Percentiles rank a stretch among this genome's conserved stretches.
Evolutionary conservation across 2,329 filamentous ascomycete species (phyloP).

Genomic region (Xylariales sp.): DNA sequence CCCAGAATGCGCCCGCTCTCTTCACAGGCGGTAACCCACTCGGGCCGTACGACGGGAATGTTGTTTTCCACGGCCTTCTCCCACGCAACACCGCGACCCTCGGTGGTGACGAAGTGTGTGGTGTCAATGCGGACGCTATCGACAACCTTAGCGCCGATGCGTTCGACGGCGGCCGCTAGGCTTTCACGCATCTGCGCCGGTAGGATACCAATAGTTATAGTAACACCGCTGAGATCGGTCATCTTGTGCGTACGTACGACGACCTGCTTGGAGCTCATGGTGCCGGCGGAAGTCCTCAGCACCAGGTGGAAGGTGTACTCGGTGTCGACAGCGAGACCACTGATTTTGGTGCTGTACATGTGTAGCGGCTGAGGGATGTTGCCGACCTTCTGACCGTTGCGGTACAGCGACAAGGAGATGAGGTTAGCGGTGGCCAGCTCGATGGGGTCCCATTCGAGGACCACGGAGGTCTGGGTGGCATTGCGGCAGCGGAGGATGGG

Average conservation of each 20-base stretch:
- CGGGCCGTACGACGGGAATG: constrained; percentile 94
- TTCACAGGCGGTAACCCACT: constrained; percentile 98
- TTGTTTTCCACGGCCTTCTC: constrained; percentile 98
- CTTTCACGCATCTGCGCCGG: constrained; percentile 78
- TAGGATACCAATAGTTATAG: constrained; percentile 89
- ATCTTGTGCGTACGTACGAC: constrained; percentile 95
- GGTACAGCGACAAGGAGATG: constrained; percentile 88
- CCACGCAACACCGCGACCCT: constrained; percentile 89
- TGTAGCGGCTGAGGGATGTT: constrained; percentile 89
- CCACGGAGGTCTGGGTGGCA: constrained; percentile 97
- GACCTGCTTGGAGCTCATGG: constrained; percentile 84
- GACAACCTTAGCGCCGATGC: constrained; percentile 92
- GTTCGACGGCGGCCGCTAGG: constrained; percentile 79
- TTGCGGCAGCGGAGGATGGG: constrained; percentile 92
- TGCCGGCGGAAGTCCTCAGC: constrained; percentile 89
- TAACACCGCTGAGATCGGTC: constrained; percentile 96
- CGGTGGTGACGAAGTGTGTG: constrained; percentile 97
- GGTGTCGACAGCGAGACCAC: constrained; percentile 92
- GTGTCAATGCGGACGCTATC: constrained; percentile 95
- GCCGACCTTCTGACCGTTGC: constrained; percentile 96
- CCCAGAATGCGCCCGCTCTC: constrained; percentile 91
- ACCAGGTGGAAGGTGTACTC: constrained; percentile 96
- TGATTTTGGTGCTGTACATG: constrained; percentile 96
- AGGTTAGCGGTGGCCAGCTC: constrained; percentile 92
- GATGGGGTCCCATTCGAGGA: constrained; percentile 98